These are phyloP conservation scores for Suillus occidentalis DNA, from an alignment of 768 basidiomycete species.

Conservation along the genomic window DNA sequence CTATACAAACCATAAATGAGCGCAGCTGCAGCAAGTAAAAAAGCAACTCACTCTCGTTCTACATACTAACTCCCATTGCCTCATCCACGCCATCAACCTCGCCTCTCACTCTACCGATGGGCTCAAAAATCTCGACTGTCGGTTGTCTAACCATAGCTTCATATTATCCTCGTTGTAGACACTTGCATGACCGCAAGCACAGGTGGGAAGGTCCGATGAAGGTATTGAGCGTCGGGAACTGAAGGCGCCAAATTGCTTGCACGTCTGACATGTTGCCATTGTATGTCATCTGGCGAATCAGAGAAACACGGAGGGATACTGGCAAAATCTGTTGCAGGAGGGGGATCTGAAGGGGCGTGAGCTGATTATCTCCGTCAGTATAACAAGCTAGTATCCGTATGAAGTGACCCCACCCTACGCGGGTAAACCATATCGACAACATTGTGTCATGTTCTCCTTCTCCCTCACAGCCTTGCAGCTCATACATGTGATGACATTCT, in stretches of 20 bases:
- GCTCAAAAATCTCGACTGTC: conserved; percentile 49
- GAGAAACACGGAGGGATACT: conserved; percentile 70
- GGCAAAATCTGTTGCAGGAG: conserved; percentile 52
- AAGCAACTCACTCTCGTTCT: conserved; percentile 56
- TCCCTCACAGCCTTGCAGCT: conserved; percentile 70
- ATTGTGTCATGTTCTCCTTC: conserved; percentile 80
- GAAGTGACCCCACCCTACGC: conserved; percentile 55
- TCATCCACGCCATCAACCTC: conserved; percentile 62
- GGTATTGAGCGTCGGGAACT: conserved; percentile 67
- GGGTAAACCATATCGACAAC: conserved; percentile 87
- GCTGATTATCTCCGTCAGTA: conserved; percentile 22
- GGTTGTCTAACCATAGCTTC: conserved; percentile 70
- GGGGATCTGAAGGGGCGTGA: conserved; percentile 37
- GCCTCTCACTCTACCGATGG: conserved; percentile 57
- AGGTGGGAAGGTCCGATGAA: conserved; percentile 69
- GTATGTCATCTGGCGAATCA: conserved; percentile 80
- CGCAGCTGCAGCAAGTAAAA: not conserved
- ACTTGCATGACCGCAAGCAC: conserved; percentile 80
- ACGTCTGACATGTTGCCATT: conserved; percentile 85
- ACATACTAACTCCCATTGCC: conserved; percentile 47
- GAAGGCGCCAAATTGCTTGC: conserved; percentile 76
- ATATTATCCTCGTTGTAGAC: conserved; percentile 75
- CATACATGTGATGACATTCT: conserved; percentile 71
- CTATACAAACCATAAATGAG: conserved; percentile 36
- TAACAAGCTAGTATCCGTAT: conserved; percentile 1